Conservation (phyloP, 2,329 filamentous ascomycete genomes). For the Penicillium sp. region DNA sequence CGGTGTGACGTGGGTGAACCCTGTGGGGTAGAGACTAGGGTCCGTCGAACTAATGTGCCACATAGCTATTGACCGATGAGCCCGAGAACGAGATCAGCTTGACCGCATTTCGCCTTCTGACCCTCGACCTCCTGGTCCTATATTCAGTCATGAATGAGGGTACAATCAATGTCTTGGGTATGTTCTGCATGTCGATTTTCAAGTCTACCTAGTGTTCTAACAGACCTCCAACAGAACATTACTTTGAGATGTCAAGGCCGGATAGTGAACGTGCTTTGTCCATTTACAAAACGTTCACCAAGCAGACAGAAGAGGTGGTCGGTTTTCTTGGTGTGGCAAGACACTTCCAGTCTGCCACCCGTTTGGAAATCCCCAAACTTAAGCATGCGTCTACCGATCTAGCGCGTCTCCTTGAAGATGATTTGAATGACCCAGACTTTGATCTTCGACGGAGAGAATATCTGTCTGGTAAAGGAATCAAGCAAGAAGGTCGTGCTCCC, state of each 20-base stretch:
- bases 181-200: too few species aligned
- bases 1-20: conserved; percentile 75
- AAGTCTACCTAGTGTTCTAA: conserved; percentile 8
- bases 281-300: conserved; percentile 90
- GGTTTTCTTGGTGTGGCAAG: conserved; percentile 84
- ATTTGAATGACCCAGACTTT: conserved; percentile 91
- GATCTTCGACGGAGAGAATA: conserved; percentile 92
- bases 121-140: conserved; percentile 82
- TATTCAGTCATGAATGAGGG: conserved; percentile 97
- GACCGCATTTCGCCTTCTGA: conserved; percentile 87
- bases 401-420: conserved; percentile 86
- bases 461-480: conserved; percentile 79
- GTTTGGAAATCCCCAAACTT: conserved; percentile 91
- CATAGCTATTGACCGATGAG: conserved; percentile 78
- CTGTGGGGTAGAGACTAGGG: not conserved
- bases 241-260: conserved; percentile 95
- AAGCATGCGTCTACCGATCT: conserved; percentile 96
- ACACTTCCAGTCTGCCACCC: conserved; percentile 86
- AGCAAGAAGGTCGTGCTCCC: conserved; percentile 50
- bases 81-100: conserved; percentile 96
- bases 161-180: conserved; percentile 94
- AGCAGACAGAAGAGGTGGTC: conserved; percentile 89
- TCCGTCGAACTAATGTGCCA: conserved; percentile 7
- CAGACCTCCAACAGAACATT: conserved; percentile 65
- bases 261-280: conserved; percentile 89